phyloP scores from a whole-genome alignment of 345 rosid species.

The Melaleuca alternifolia region DNA sequence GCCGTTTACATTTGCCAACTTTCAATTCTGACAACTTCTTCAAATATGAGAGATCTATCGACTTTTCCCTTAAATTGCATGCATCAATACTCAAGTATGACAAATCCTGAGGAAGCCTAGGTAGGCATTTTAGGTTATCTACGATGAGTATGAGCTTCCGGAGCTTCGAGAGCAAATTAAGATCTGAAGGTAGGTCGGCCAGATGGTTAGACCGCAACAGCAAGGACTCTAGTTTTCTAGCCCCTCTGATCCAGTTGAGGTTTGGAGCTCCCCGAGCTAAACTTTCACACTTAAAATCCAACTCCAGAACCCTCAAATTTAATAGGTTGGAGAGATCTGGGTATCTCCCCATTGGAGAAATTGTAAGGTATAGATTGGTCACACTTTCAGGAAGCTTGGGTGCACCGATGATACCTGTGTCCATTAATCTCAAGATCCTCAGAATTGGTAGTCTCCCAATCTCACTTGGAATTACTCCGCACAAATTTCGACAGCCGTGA shows the following conservation, averaged over 20 bases:
- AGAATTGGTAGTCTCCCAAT: not conserved
- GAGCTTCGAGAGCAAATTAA: not conserved
- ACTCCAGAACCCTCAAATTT: not conserved
- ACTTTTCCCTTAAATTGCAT: accelerated
- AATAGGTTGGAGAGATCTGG: not conserved
- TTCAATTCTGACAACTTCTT: not conserved
- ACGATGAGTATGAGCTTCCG: accelerated
- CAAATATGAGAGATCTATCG: not conserved
- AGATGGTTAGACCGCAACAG: accelerated
- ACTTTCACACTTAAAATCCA: not conserved
- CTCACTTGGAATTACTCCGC: not conserved
- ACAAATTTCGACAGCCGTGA: accelerated
- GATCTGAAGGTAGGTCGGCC: not conserved
- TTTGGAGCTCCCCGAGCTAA: not conserved
- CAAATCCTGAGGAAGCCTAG: not conserved
- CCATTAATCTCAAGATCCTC: accelerated
- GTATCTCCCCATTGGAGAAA: not conserved
- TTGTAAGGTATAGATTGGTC: accelerated
- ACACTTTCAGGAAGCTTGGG: not conserved
- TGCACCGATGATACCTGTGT: not conserved
- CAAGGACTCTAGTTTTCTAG: not conserved
- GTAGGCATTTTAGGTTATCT: not conserved
- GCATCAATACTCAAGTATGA: accelerated
- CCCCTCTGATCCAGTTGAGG: not conserved
- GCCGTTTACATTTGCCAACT: accelerated